Percentiles rank a stretch among this genome's conserved stretches.
Conservation (phyloP, 2,329 filamentous ascomycete species). For the Colletotrichum musicola region DNA sequence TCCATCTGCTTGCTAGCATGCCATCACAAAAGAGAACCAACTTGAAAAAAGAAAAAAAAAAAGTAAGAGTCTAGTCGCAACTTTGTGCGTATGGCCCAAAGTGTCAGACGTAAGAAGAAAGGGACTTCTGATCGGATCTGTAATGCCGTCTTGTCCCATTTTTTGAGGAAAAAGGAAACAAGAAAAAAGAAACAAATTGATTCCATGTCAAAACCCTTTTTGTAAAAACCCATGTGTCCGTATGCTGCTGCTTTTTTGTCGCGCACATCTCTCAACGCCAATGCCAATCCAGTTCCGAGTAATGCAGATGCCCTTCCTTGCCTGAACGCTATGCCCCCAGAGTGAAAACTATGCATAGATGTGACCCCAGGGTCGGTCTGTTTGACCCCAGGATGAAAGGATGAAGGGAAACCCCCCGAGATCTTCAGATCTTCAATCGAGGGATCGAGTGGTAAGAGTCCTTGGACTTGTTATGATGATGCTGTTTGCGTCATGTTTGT, state of each 20-base stretch:
- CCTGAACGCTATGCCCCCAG: conserved; percentile 36
- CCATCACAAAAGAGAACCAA: conserved; percentile 22
- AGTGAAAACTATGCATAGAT: conserved; percentile 30
- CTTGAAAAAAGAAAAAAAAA: neutral
- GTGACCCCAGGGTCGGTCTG: too few relatives aligned
- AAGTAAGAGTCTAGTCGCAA: conserved; percentile 16
- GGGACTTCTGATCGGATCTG: conserved; percentile 10
- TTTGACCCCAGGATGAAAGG: neutral
- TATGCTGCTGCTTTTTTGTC: conserved; percentile 28
- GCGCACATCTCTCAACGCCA: conserved; percentile 31
- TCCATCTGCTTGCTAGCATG: conserved; percentile 39
- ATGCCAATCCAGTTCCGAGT: conserved; percentile 19
- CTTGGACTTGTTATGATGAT: conserved; percentile 6
- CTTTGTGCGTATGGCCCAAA: conserved; percentile 2
- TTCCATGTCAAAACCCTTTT: conserved; percentile 14
- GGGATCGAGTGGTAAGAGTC: neutral
- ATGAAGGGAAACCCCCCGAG: neutral
- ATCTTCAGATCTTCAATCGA: neutral
- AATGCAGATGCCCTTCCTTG: conserved; percentile 30
- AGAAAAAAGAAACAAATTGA: neutral
- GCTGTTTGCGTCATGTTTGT: conserved; percentile 7
- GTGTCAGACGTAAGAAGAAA: conserved; percentile 9
- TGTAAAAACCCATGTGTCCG: conserved; percentile 12
- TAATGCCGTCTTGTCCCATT: conserved; percentile 11
- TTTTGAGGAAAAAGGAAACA: neutral